Evolutionary conservation across 1,284 basidiomycete species (phyloP), one percentile per base, ranked within the genome.

Genomic region (Malassezia slooffiae): DNA sequence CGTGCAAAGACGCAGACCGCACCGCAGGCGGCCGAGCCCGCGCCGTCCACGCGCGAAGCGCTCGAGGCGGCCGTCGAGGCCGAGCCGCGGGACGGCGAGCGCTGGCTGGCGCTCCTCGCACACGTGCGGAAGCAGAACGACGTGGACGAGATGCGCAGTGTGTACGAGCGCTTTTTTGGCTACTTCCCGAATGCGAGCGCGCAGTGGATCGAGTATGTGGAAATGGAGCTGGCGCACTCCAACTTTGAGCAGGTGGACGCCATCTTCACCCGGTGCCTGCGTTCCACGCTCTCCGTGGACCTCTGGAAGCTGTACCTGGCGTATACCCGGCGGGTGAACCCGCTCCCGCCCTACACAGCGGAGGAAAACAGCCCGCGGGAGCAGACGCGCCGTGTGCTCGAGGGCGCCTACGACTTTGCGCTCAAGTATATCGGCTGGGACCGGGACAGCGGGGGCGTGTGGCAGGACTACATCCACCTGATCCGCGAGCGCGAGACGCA

Each of bases 331-430:
- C 54, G 65, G 1, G 63, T 69, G 39, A 63, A 69, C 33, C 66
- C 66, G 1, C 43, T 69, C 5, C 62, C 64, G 8, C 55, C 66
- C 4, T 42, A 26, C 22, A 55, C 53, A 3, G 47, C 46, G 66
- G 50, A 60, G 50, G 71, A 63, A 35, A 76, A 78, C 34, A 67
- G 71, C 7, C 77, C 77, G 29, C 75, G 77, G 17, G 72, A 75
- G 45, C 62, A 48, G 77, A 80, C 54, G 75, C 83, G 60, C 78
- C 83, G 61, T 35, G 79, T 78, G 12, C 80, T 97, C 45, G 80
- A 81, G 30, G 82, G 85, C 56, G 86, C 89, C 5, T 97, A 90
- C 70, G 90, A 97, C 62, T 95, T 88, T 63, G 89, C 88, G 0
- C 74, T 96, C 41, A 81, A 80, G 50, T 84, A 88, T 60, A 81